Evolutionary conservation across 352 stramenopile genomes (phyloP).

Genomic region (Phytophthora megakarya): DNA sequence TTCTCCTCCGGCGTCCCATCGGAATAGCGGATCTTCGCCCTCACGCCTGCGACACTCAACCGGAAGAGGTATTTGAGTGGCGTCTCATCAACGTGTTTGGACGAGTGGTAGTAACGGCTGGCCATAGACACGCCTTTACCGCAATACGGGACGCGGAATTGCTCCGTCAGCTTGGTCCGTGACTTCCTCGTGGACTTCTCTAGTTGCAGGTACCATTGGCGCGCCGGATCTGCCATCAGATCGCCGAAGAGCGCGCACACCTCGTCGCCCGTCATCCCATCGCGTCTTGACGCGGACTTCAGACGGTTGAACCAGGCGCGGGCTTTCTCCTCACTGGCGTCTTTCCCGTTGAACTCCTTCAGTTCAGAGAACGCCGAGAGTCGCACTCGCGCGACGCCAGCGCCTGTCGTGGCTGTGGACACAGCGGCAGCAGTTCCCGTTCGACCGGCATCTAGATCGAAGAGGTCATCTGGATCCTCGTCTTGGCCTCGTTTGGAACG

Average conservation of each 20-base stretch:
- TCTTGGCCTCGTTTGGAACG: neutral
- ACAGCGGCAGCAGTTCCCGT: neutral
- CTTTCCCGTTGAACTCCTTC: conserved; percentile 11
- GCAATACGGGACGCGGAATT: conserved; percentile 24
- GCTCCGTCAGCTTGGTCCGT: conserved; percentile 8
- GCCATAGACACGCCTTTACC: conserved; percentile 23
- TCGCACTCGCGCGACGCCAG: neutral
- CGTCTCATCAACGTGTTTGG: too few relatives aligned
- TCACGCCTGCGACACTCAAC: too few relatives aligned
- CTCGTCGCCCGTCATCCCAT: too few relatives aligned
- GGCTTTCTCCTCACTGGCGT: conserved; percentile 20
- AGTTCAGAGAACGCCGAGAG: conserved; percentile 22
- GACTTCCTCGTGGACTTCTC: neutral
- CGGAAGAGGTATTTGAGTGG: too few relatives aligned
- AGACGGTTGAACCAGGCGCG: conserved; percentile 12
- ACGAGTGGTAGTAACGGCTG: too few relatives aligned
- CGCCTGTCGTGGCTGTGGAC: neutral
- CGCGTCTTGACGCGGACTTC: neutral
- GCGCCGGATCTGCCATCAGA: neutral
- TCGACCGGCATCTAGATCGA: too few relatives aligned
- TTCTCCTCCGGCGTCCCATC: too few relatives aligned
- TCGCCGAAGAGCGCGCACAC: conserved; percentile 19
- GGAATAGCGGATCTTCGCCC: too few relatives aligned
- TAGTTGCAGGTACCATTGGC: conserved; percentile 23
- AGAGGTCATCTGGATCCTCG: too few relatives aligned